phyloP scores from a whole-genome alignment of 1,284 basidiomycete species.

The Cerrena zonata region DNA sequence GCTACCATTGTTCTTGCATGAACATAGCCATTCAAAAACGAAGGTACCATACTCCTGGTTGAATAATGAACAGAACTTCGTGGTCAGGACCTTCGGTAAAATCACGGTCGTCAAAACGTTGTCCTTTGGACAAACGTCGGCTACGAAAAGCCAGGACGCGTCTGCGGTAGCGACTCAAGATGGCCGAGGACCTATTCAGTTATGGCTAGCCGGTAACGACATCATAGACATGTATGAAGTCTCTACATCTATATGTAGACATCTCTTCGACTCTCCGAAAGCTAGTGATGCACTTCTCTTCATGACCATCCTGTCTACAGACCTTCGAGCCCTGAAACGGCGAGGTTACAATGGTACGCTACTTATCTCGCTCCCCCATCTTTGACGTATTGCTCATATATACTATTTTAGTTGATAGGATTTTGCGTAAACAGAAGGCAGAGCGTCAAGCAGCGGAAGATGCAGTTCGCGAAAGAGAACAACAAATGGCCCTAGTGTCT shows the following conservation, averaged over 20 bases:
- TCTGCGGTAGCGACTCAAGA: slow-evolving; percentile 69
- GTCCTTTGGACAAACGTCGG: slow-evolving; percentile 42
- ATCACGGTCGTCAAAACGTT: slow-evolving; percentile 58
- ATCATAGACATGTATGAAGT: slow-evolving; percentile 93
- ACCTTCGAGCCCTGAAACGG: slow-evolving; percentile 76
- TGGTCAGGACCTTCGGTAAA: slow-evolving; percentile 63
- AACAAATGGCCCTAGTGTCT: slow-evolving; percentile 14
- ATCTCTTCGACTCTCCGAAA: slow-evolving; percentile 70
- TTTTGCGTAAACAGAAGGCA: slow-evolving; percentile 78
- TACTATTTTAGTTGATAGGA: slow-evolving; percentile 70
- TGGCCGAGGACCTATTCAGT: slow-evolving; percentile 57
- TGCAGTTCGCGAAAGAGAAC: slow-evolving; percentile 25
- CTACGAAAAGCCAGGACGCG: slow-evolving; percentile 56
- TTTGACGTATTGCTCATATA: neutral
- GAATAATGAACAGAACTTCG: slow-evolving; percentile 63
- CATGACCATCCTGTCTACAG: slow-evolving; percentile 89
- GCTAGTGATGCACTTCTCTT: slow-evolving; percentile 82
- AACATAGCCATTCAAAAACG: slow-evolving; percentile 71
- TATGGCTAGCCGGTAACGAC: slow-evolving; percentile 72
- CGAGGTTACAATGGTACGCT: slow-evolving; percentile 76
- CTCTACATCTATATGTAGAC: slow-evolving; percentile 70
- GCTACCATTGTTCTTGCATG: slow-evolving; percentile 86
- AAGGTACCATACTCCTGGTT: slow-evolving; percentile 73
- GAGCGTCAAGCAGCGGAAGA: slow-evolving; percentile 62
- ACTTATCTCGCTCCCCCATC: neutral